A percentile compares a stretch with the other conserved stretches of the same genome.
These are phyloP conservation scores for Massariosphaeria phaeospora DNA, from an alignment of 495 filamentous ascomycete species.

Conservation along the genomic window DNA sequence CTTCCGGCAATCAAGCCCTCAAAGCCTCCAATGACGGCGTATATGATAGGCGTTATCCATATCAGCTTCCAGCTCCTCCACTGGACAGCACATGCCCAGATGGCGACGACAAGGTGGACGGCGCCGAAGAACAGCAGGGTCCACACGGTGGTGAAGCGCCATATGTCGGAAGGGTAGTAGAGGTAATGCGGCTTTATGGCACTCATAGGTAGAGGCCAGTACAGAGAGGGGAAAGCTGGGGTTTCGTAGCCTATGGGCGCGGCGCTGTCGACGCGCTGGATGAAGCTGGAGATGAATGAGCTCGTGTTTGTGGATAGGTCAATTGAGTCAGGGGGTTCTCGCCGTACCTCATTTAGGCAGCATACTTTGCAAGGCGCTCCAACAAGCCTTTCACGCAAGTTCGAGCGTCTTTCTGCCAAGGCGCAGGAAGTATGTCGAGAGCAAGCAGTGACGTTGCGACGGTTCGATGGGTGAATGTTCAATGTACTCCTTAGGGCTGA, in stretches of 20 bases:
- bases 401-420: neutral
- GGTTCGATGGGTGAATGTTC: neutral
- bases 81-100: conserved; percentile 67
- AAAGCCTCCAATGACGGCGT: conserved; percentile 65
- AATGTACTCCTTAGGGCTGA: neutral
- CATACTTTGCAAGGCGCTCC: neutral
- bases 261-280: conserved; percentile 42
- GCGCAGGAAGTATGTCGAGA: neutral
- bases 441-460: neutral
- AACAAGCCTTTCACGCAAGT: neutral
- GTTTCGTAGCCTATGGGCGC: conserved; percentile 63
- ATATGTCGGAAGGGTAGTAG: conserved; percentile 74
- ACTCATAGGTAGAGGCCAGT: conserved; percentile 61
- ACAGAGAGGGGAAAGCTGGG: conserved; percentile 83
- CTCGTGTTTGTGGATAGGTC: neutral
- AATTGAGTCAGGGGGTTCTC: neutral
- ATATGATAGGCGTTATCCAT: conserved; percentile 71
- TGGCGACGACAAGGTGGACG: conserved; percentile 64
- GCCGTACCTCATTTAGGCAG: conserved; percentile 23
- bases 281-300: conserved; percentile 22
- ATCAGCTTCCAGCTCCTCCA: conserved; percentile 64
- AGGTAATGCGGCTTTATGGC: conserved; percentile 58
- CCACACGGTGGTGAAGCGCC: conserved; percentile 90
- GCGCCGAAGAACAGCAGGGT: conserved; percentile 66
- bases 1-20: conserved; percentile 85